Evolutionary conservation across 208 protist genomes (phyloP), one percentile per base, ranked within the genome.

Genomic region (Borovskyia barvae): DNA sequence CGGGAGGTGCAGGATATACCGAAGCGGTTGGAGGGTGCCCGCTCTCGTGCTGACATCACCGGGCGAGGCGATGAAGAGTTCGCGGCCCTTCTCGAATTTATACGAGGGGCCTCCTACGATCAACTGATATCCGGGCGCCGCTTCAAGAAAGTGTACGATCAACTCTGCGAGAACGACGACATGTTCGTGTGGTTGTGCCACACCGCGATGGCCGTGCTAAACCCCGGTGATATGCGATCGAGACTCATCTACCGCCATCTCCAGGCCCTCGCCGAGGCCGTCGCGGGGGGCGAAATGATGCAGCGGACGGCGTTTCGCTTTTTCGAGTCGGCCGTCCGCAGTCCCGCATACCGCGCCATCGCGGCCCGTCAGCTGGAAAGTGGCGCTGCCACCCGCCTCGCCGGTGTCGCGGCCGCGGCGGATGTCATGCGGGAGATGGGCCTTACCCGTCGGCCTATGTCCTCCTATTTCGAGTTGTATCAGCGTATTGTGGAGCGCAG

Each of bases 101-200:
- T 95, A 51, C 75, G 89, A 42, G 90, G 90, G n/a, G 86, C 86
- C 1, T 84, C 78, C 1, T 95, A 90, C 69, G 90, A 93, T 45
- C 80, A 95, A 56, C 76, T 95, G 57, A 92, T 95, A 59, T 92
- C 86, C 2, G 90, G 86, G 3, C 78, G 90, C 3, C 83, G 87
- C 33, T 95, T 93, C 63, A 79, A 91, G 56, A 92, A 92, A 67
- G 66, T 92, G 2, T 95, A 95, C 56, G 87, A 93, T 43, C 76
- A 77, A 39, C 78, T 93, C 1, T 85, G 85, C 5, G 82, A 93
- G 57, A 92, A 95, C 55, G 90, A 95, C 56, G 90, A 95, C 60
- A 89, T 93, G 77, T 93, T 95, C 51, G 66, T 95, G 11, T 95
- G 90, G 87, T 72, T 95, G 8, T 95, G 90, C 50, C 85, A 93